Percentiles rank a stretch among this genome's conserved stretches.
phyloP scores from a whole-genome alignment of 257 asterid species.

The Verbena officinalis region DNA sequence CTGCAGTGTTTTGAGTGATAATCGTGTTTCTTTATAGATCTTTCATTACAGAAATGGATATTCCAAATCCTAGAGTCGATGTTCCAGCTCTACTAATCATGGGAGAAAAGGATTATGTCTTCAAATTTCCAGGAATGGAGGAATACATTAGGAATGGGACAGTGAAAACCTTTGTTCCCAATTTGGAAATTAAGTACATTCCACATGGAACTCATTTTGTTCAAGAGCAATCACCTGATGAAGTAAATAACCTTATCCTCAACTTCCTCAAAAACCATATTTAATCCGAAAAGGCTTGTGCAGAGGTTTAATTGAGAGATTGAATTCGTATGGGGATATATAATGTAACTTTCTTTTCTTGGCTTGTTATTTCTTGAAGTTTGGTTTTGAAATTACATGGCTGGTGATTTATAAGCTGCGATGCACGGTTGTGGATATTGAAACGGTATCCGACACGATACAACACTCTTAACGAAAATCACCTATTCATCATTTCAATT shows the following conservation, averaged over 20 bases:
- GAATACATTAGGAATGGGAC: constrained; percentile 58
- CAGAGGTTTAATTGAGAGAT: background rate
- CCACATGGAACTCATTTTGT: constrained; percentile 78
- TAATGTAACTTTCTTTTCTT: too few relatives aligned
- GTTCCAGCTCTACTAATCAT: constrained; percentile 63
- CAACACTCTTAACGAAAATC: too few relatives aligned
- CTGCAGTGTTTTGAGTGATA: background rate
- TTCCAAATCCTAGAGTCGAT: constrained; percentile 48
- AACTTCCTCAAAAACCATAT: constrained; percentile 45
- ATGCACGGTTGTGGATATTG: too few relatives aligned
- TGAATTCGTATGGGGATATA: too few relatives aligned
- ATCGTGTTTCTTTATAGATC: constrained; percentile 38
- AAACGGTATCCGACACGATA: too few relatives aligned
- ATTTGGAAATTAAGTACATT: constrained; percentile 52
- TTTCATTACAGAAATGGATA: constrained; percentile 18
- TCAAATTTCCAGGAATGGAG: constrained; percentile 64
- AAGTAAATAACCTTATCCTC: constrained; percentile 51
- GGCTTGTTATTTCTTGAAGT: too few relatives aligned
- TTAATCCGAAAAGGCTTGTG: background rate
- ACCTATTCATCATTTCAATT: too few relatives aligned
- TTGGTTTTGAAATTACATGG: too few relatives aligned
- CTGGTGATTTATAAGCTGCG: too few relatives aligned
- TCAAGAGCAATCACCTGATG: constrained; percentile 67
- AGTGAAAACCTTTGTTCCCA: constrained; percentile 51
- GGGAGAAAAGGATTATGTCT: constrained; percentile 74